Conservation (phyloP, 2,329 filamentous ascomycete species). For the Zymoseptoria ardabiliae region DNA sequence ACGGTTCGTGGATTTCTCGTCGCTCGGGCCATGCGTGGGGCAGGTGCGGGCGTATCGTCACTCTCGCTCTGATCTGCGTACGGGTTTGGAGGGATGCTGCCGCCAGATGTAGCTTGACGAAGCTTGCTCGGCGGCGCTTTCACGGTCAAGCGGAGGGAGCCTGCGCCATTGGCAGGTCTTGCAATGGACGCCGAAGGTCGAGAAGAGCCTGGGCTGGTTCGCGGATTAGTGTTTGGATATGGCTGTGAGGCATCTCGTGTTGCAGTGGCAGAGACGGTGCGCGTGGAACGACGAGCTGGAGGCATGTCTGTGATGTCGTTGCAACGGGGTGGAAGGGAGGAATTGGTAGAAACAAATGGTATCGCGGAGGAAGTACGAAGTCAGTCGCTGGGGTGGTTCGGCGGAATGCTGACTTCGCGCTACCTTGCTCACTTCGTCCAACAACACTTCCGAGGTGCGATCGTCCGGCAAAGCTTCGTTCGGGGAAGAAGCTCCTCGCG, state of each 20-base stretch:
- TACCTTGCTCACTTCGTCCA: neutral
- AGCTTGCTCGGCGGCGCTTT: constrained; percentile 45
- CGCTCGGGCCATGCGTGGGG: constrained; percentile 21
- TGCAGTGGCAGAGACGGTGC: constrained; percentile 17
- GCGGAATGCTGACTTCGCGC: neutral
- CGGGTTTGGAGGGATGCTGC: constrained; percentile 25
- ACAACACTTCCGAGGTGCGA: neutral
- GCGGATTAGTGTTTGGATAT: constrained; percentile 22
- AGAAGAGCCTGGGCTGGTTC: constrained; percentile 15
- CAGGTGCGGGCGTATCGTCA: constrained; percentile 28
- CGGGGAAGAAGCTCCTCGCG: neutral
- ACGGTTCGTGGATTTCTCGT: constrained; percentile 30
- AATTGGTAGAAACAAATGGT: neutral
- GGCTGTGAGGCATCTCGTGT: constrained; percentile 17
- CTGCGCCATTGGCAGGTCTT: constrained; percentile 36
- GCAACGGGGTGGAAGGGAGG: neutral
- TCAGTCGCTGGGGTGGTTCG: neutral
- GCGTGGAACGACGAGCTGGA: constrained; percentile 26
- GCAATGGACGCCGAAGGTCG: constrained; percentile 25
- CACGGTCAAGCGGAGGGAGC: constrained; percentile 43
- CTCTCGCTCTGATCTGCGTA: constrained; percentile 27
- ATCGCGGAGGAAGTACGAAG: neutral
- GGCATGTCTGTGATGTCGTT: constrained; percentile 21
- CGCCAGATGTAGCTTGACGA: constrained; percentile 38
- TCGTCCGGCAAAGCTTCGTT: neutral